A percentile compares a stretch with the other conserved stretches of the same genome.
Conservation (phyloP, 1,284 basidiomycete genomes). For the Ceratobasidium sp. region DNA sequence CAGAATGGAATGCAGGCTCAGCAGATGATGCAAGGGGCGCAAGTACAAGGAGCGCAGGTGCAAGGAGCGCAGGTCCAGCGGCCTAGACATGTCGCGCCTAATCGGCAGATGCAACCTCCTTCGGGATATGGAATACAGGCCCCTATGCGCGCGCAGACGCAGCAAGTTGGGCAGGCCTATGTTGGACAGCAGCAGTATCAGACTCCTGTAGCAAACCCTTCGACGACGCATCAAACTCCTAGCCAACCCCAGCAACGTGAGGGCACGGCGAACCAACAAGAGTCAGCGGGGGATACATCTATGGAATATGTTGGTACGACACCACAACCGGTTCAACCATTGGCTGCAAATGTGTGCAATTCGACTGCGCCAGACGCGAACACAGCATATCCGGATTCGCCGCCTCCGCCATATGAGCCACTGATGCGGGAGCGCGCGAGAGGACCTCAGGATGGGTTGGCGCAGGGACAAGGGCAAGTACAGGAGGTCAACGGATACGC, state of each 20-base stretch:
- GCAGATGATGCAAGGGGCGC: not conserved
- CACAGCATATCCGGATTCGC: constrained; percentile 19
- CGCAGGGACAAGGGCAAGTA: not conserved
- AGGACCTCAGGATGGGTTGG: not conserved
- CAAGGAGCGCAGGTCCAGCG: not conserved
- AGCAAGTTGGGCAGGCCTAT: not conserved
- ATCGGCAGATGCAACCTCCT: not conserved
- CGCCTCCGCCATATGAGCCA: constrained; percentile 37
- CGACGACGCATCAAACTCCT: not conserved
- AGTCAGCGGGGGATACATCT: not conserved
- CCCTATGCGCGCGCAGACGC: not conserved
- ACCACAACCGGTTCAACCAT: not conserved
- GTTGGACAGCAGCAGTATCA: not conserved
- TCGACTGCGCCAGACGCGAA: constrained; percentile 3
- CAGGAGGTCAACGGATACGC: constrained; percentile 38
- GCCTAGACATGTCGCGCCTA: not conserved
- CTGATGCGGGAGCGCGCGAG: constrained; percentile 14
- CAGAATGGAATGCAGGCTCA: not conserved
- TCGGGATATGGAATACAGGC: not conserved
- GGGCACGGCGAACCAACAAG: not conserved
- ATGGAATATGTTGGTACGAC: constrained; percentile 21
- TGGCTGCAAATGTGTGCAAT: not conserved
- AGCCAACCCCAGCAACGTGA: not conserved
- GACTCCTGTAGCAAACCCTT: not conserved
- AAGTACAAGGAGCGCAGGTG: not conserved